These are phyloP conservation scores for Citrus mangshanensis DNA, from an alignment of 345 rosid genomes.

Conservation along the genomic window DNA sequence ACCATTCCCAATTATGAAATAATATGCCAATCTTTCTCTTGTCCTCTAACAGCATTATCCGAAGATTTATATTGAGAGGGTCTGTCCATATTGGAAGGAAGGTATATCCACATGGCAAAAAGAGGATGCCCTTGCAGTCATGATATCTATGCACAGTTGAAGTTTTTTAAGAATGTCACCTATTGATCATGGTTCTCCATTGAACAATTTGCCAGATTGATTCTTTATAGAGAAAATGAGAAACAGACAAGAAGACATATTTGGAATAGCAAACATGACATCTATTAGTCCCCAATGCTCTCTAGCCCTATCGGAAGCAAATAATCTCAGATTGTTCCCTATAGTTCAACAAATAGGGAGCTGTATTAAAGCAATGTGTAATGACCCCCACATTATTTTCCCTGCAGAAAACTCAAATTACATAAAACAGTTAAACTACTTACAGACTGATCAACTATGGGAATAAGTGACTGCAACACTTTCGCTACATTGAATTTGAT, in stretches of 20 bases:
- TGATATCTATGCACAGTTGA: neutral
- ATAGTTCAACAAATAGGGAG: neutral
- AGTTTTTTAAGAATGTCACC: neutral
- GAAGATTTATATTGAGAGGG: neutral
- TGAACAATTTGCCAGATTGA: neutral
- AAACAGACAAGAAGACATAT: neutral
- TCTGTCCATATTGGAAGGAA: neutral
- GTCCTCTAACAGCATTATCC: neutral
- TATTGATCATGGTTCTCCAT: neutral
- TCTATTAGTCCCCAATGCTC: neutral
- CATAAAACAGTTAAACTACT: conserved; percentile 28
- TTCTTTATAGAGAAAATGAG: neutral
- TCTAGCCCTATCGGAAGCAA: neutral
- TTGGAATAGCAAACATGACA: neutral
- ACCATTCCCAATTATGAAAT: neutral
- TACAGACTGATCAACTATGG: conserved; percentile 81
- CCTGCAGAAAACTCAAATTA: neutral
- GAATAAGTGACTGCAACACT: conserved; percentile 79
- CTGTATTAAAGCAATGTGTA: neutral
- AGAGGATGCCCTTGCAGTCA: neutral
- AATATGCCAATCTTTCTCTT: neutral
- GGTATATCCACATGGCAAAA: neutral
- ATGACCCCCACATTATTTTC: neutral
- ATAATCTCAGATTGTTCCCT: neutral
- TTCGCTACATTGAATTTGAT: conserved; percentile 96